Conservation (phyloP, 2,329 filamentous ascomycete genomes). For the Aspergillus floridensis region DNA sequence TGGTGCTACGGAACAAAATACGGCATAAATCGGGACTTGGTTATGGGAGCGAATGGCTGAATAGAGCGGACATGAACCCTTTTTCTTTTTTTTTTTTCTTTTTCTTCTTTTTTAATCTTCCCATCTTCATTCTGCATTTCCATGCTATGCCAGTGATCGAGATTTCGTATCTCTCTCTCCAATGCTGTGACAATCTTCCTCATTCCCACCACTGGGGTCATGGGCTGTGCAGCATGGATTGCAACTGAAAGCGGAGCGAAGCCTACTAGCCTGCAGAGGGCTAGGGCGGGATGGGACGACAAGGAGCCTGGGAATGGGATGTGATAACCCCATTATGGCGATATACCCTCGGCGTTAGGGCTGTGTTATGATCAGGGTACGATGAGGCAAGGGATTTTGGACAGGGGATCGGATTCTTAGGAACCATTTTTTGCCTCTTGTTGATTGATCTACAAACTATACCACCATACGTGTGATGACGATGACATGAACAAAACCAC, state of each 20-base stretch:
- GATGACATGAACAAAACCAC: too few relatives aligned
- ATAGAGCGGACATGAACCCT: neutral
- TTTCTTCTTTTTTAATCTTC: neutral
- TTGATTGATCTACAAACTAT: too few relatives aligned
- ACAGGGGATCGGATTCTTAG: too few relatives aligned
- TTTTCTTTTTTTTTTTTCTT: neutral
- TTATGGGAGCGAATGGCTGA: neutral
- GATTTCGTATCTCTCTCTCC: neutral
- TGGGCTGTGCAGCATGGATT: neutral
- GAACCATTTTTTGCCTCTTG: too few relatives aligned
- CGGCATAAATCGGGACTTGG: slow-evolving; percentile 6
- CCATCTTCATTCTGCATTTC: neutral
- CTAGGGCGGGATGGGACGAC: neutral
- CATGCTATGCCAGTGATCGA: neutral
- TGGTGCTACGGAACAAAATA: slow-evolving; percentile 8
- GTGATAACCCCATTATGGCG: neutral
- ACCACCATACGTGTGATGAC: too few relatives aligned
- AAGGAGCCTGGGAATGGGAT: neutral
- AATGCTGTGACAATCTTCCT: neutral
- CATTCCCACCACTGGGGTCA: neutral
- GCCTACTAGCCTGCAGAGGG: too few relatives aligned
- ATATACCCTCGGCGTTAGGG: neutral
- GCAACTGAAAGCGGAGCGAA: neutral
- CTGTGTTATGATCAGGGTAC: neutral
- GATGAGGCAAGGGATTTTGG: too few relatives aligned